phyloP scores from a whole-genome alignment of 176 grass and related monocot species.

The Cymbopogon citratus region DNA sequence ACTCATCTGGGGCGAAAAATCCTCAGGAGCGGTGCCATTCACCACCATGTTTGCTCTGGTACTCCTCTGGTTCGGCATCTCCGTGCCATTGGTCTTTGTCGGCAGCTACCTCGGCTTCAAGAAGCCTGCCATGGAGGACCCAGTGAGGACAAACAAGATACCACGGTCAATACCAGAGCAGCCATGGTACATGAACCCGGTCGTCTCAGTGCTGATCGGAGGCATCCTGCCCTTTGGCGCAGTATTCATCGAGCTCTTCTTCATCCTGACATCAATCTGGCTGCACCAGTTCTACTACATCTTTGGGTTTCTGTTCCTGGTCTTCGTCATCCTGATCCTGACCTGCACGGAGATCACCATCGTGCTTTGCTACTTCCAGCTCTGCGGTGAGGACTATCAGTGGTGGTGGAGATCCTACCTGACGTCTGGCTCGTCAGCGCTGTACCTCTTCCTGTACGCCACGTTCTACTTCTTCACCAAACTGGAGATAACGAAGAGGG shows the following conservation, averaged over 20 bases:
- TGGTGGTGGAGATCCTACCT: slow-evolving; percentile 97
- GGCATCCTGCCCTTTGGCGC: slow-evolving; percentile 93
- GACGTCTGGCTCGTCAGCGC: slow-evolving; percentile 73
- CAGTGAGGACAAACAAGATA: slow-evolving; percentile 84
- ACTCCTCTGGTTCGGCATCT: slow-evolving; percentile 92
- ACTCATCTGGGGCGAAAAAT: slow-evolving; percentile 87
- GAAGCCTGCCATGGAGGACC: slow-evolving; percentile 55
- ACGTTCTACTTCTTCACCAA: slow-evolving; percentile 93
- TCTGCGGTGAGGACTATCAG: slow-evolving; percentile 79
- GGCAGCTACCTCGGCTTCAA: slow-evolving; percentile 91
- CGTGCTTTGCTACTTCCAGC: slow-evolving; percentile 95
- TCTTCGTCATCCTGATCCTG: slow-evolving; percentile 67
- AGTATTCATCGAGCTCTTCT: slow-evolving; percentile 94
- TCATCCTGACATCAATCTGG: slow-evolving; percentile 96
- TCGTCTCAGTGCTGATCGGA: slow-evolving; percentile 69
- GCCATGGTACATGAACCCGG: slow-evolving; percentile 86
- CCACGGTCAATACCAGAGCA: slow-evolving; percentile 76
- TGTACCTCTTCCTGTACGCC: slow-evolving; percentile 80
- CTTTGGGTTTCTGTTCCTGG: slow-evolving; percentile 88
- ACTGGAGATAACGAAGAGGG: slow-evolving; percentile 70
- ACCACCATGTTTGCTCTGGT: slow-evolving; percentile 90
- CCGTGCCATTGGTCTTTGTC: slow-evolving; percentile 62
- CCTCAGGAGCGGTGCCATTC: slow-evolving; percentile 77
- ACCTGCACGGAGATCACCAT: slow-evolving; percentile 86
- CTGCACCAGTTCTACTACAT: slow-evolving; percentile 97